A percentile compares a stretch with the other conserved stretches of the same genome.
Evolutionary conservation across 768 basidiomycete species (phyloP).

Genomic region (Rhodotorula diobovata): DNA sequence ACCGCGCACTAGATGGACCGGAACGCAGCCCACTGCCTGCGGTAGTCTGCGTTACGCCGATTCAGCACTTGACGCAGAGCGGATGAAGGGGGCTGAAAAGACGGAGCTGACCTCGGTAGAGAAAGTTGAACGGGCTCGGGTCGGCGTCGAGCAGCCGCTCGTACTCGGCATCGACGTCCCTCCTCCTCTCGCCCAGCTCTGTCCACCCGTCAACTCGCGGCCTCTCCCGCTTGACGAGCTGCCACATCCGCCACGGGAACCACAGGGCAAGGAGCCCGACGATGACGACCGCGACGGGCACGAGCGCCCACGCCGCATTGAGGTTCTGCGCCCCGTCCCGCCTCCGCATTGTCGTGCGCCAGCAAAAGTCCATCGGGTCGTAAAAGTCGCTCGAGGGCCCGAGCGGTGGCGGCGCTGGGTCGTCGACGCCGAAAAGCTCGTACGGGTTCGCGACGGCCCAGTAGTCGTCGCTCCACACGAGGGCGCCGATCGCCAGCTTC

Average conservation of each 20-base stretch:
- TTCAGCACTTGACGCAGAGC: fast-evolving
- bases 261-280: constrained; percentile 55
- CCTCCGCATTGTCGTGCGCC: constrained; percentile 66
- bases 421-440: constrained; percentile 55
- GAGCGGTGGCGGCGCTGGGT: constrained; percentile 55
- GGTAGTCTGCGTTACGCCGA: constrained; percentile 55
- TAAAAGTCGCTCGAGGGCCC: constrained; percentile 59
- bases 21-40: constrained; percentile 61
- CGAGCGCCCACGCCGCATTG: constrained; percentile 63
- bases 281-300: constrained; percentile 58
- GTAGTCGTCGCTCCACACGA: constrained; percentile 69
- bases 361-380: constrained; percentile 68
- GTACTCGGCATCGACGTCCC: constrained; percentile 56
- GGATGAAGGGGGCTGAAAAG: neutral
- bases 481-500: constrained; percentile 69
- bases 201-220: constrained; percentile 65
- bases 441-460: constrained; percentile 66
- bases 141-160: constrained; percentile 62
- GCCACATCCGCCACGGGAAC: constrained; percentile 63
- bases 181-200: constrained; percentile 64
- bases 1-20: constrained; percentile 31
- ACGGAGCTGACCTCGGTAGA: constrained; percentile 59
- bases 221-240: constrained; percentile 57
- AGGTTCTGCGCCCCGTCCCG: constrained; percentile 52
- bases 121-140: constrained; percentile 63